Evolutionary conservation across 202 grass and related monocot species (phyloP), one percentile per base, ranked within the genome.

Genomic region (Schoenoplectus tabernaemontani): DNA sequence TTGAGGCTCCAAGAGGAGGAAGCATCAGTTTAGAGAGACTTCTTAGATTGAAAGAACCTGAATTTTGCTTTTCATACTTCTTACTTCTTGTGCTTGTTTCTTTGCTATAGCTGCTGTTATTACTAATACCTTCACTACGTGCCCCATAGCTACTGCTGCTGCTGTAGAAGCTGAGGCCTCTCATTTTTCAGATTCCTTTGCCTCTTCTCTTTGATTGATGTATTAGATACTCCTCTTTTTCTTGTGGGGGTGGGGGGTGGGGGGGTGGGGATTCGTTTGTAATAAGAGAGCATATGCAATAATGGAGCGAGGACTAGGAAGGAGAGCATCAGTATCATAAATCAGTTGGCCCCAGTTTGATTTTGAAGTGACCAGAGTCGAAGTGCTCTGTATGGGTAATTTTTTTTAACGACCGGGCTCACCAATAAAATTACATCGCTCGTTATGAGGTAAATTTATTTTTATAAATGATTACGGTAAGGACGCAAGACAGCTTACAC

Each of bases 11-110:
- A 2, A 97, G 84, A n/a, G 93, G 93, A 48, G 91, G 91, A n/a
- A 97, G 87, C 74, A 91, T 83, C 71, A 93, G 67, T 83, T 97
- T 93, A 74, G 87, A 91, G 57, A 97, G 82, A 84, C 82, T 86
- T 59, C 87, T 84, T 22, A 89, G 88, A 87, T 79, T 93, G 82
- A 97, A 89, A 43, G 90, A 96, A 16, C 79, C 79, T 22, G 89
- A 87, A 10, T 77, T 71, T 38, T 59, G 34, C 7, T 46, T 76
- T 4, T 77, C 69, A 79, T 15, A 44, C 26, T 5, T 33, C 7
- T 53, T 73, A 73, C 44, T 73, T 79, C 20, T n/a, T 38, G 16
- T 59, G 57, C 37, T 79, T 34, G 77, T 47, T 64, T 64, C 59
- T 48, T 79, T 79, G 57, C 77, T 79, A 32, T 5, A 20, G 6